Evolutionary conservation across 768 basidiomycete genomes (phyloP).

Genomic region (Mycena galopus): DNA sequence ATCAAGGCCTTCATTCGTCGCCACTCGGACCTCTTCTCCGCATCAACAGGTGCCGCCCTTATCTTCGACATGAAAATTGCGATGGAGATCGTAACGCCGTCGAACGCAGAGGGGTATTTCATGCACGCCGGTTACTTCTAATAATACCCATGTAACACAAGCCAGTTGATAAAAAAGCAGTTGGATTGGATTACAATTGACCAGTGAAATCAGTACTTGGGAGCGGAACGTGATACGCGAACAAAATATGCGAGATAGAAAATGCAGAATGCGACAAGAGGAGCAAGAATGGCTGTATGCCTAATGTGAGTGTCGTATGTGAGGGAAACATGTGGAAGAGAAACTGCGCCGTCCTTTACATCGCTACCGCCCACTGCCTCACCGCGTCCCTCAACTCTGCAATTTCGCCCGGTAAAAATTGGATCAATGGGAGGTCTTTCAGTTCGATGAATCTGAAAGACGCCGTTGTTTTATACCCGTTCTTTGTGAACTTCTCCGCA

Average conservation of each 20-base stretch:
- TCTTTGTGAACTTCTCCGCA: not conserved
- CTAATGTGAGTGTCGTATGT: not conserved
- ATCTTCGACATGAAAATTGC: constrained; percentile 26
- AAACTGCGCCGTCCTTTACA: not conserved
- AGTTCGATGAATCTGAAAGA: not conserved
- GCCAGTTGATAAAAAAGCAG: not conserved
- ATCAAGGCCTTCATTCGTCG: constrained; percentile 43
- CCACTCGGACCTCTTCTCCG: constrained; percentile 2
- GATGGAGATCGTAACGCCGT: constrained; percentile 26
- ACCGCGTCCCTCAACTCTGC: constrained; percentile 18
- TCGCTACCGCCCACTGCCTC: constrained; percentile 1
- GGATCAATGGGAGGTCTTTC: not conserved
- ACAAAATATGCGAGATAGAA: too few species aligned
- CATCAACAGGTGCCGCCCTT: too few species aligned
- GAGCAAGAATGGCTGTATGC: constrained; percentile 4
- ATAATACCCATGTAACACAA: not conserved
- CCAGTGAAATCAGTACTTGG: too few species aligned
- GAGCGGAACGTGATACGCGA: too few species aligned
- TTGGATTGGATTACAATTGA: not conserved
- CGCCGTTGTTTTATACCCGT: constrained; percentile 1
- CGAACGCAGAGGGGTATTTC: constrained; percentile 37
- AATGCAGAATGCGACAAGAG: too few species aligned
- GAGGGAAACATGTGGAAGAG: too few species aligned
- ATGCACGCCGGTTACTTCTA: constrained; percentile 37
- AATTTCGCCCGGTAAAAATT: constrained; percentile 14